phyloP scores from a whole-genome alignment of 148 eudicot genomes.

The Rhododendron mucronatum region DNA sequence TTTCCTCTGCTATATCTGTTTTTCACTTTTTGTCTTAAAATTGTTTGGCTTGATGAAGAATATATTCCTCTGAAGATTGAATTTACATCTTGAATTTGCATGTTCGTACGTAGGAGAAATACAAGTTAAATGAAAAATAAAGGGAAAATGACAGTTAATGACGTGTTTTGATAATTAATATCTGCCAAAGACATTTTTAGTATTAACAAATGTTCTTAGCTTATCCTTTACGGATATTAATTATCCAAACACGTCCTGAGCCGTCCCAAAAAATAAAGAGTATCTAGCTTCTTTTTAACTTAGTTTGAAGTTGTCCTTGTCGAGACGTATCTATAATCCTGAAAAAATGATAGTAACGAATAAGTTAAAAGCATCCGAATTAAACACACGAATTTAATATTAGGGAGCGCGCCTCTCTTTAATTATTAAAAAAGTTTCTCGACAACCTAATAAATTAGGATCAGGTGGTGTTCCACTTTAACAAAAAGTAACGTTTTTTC shows the following conservation, averaged over 20 bases:
- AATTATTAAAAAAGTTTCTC: not conserved
- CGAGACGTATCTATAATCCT: not conserved
- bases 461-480: too few species aligned
- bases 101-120: not conserved
- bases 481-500: too few species aligned
- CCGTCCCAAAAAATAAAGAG: not conserved
- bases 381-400: too few species aligned
- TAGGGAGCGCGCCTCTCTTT: not conserved
- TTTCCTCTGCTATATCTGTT: not conserved
- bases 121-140: not conserved
- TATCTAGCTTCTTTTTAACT: not conserved
- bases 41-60: conserved; percentile 7
- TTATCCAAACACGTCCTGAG: too few species aligned
- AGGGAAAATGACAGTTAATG: too few species aligned
- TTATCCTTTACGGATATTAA: too few species aligned
- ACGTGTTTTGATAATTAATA: too few species aligned
- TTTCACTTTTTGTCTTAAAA: not conserved
- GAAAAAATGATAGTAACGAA: too few species aligned
- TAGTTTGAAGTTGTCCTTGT: not conserved
- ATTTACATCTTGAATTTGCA: not conserved
- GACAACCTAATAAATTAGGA: not conserved
- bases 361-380: too few species aligned
- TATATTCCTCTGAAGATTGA: not conserved
- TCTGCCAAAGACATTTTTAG: too few species aligned
- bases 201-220: too few species aligned